These are phyloP conservation scores for Ramaria rubella DNA, from an alignment of 768 basidiomycete genomes.

Conservation along the genomic window DNA sequence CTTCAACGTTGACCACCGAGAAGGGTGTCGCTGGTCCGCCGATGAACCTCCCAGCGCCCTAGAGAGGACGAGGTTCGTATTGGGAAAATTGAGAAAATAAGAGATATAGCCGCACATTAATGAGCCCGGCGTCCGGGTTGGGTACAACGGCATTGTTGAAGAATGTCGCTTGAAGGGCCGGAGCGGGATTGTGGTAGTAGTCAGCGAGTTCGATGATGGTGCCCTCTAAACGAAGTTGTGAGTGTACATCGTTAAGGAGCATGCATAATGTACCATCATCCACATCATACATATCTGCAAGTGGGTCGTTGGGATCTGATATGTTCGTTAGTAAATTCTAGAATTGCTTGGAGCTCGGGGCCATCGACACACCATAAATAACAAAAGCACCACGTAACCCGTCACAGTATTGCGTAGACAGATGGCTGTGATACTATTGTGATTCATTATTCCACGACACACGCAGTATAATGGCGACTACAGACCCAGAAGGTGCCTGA, in stretches of 20 bases:
- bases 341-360: background rate
- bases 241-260: background rate
- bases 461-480: background rate
- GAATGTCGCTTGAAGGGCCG: slow-evolving; percentile 13
- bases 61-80: too few species aligned
- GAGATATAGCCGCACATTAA: slow-evolving; percentile 30
- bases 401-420: slow-evolving; percentile 48
- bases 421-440: slow-evolving; percentile 36
- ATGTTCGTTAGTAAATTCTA: background rate
- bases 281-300: slow-evolving; percentile 28
- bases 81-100: too few species aligned
- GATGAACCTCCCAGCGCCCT: slow-evolving; percentile 32
- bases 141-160: background rate
- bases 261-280: slow-evolving; percentile 26
- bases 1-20: slow-evolving; percentile 30
- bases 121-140: slow-evolving; percentile 36
- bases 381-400: slow-evolving; percentile 42
- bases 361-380: slow-evolving; percentile 21
- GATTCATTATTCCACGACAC: background rate
- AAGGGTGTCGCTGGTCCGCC: slow-evolving; percentile 31
- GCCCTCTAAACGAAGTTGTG: background rate
- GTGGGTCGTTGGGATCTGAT: slow-evolving; percentile 37
- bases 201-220: slow-evolving; percentile 36
- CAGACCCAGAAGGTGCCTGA: background rate
- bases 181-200: slow-evolving; percentile 32